phyloP scores from a whole-genome alignment of 192 early-diverging fungal genomes.

The Coemansia guatemalensis region DNA sequence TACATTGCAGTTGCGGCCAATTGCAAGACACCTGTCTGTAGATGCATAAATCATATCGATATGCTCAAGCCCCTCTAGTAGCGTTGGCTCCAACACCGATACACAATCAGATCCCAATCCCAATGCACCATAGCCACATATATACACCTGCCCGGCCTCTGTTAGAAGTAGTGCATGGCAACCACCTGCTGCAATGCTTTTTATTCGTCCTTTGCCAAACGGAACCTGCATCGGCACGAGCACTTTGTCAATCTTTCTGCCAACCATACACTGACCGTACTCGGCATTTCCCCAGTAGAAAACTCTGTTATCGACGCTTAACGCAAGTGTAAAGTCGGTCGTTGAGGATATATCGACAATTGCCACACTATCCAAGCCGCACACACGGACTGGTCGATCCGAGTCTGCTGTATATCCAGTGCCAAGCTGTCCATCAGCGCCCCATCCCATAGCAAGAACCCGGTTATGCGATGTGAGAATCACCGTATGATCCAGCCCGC shows the following conservation, averaged over 20 bases:
- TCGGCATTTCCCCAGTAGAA: constrained; percentile 78
- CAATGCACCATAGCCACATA: constrained; percentile 68
- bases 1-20: constrained; percentile 17
- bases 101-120: constrained; percentile 54
- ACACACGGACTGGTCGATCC: constrained; percentile 50
- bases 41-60: constrained; percentile 58
- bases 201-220: constrained; percentile 34
- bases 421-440: constrained; percentile 74
- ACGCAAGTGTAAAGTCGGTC: constrained; percentile 68
- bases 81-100: constrained; percentile 51
- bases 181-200: constrained; percentile 66
- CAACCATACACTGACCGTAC: constrained; percentile 70
- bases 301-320: constrained; percentile 53
- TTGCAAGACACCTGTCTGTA: constrained; percentile 53
- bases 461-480: constrained; percentile 57
- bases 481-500: constrained; percentile 70
- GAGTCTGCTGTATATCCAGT: constrained; percentile 54
- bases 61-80: constrained; percentile 35
- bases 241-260: constrained; percentile 50
- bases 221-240: constrained; percentile 58
- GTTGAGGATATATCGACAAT: constrained; percentile 58
- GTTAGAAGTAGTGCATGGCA: constrained; percentile 60
- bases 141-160: constrained; percentile 58
- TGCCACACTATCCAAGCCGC: constrained; percentile 37
- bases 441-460: constrained; percentile 73